Base-by-base conservation (phyloP, 805 yeast genomes). In the Pichia membranifaciens region DNA sequence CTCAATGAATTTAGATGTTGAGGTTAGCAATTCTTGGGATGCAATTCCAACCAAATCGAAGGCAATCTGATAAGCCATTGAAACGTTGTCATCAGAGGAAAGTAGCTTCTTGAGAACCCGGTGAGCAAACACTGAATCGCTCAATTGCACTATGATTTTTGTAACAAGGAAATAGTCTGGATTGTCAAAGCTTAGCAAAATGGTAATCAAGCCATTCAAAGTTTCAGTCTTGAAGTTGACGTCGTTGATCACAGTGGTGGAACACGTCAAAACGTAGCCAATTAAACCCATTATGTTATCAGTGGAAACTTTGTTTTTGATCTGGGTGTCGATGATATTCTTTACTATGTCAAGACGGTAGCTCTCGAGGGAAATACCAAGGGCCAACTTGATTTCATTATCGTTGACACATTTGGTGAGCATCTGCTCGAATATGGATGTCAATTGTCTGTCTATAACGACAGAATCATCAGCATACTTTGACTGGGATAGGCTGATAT, bases 41-140 rank as follows among this genome's bases (percentile, higher is more conserved):
- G 96, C 96, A 15, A 95, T 82, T 46, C 81, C 82, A 6, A 90
- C 97, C 50, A 93, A 76, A 65, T 93, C 99, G 65, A 93, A 93
- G 1, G 97, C 97, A 45, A 91, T 87, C 71, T 93, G 99, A 66
- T 80, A 87, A 2, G 95, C 95, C 50, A 85, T 73, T 53, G 80
- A 72, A 41, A 62, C 65, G 52, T 73, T 76, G 17, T 71, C 64
- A 12, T 55, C 56, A 2, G 62, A 52, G 4, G 60, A 57, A 36
- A 87, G 59, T 51, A 87, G 72, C 50, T 76, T 76, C 55, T 76
- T 75, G 65, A 91, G 87, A 41, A 89, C 69, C 47, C 75, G 72
- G 34, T 79, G 73, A 5, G 96, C 95, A 54, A 86, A 73, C 9
- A 71, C 68, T 38, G 79, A 70, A 63, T 88, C 95, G 64, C 90